These are phyloP conservation scores for Sapria himalayana DNA, from an alignment of 345 rosid genomes.

Conservation along the genomic window DNA sequence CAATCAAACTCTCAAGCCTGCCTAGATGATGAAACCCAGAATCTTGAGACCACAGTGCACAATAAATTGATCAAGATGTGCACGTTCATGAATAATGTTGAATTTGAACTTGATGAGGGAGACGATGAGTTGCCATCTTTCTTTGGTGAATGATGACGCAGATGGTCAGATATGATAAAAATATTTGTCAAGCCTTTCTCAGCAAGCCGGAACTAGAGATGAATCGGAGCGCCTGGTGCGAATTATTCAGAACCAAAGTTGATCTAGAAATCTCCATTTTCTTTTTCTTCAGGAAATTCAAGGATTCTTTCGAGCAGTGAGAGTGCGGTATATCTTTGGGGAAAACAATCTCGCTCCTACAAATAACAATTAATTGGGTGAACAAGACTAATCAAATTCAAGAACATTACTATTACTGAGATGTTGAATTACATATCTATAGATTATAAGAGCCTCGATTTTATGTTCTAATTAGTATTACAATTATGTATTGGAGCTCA, in stretches of 20 bases:
- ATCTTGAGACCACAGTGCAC: no score
- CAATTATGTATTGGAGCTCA: background rate
- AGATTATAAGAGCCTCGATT: background rate
- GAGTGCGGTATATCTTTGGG: slow-evolving; percentile 53
- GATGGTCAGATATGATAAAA: no score
- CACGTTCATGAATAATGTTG: no score
- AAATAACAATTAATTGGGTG: background rate
- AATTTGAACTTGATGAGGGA: no score
- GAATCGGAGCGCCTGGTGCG: slow-evolving; percentile 67
- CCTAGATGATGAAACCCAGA: no score
- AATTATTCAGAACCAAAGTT: slow-evolving; percentile 42
- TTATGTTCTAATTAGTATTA: background rate
- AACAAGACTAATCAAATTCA: background rate
- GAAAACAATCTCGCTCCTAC: slow-evolving; percentile 52
- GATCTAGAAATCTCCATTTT: slow-evolving; percentile 65
- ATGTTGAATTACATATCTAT: background rate
- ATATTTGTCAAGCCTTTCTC: slow-evolving; percentile 13
- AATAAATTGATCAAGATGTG: no score
- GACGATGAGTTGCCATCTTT: no score
- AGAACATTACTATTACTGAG: background rate
- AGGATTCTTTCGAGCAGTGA: slow-evolving; percentile 37
- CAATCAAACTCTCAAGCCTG: no score
- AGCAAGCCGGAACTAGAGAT: slow-evolving; percentile 29
- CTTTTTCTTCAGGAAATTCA: slow-evolving; percentile 71
- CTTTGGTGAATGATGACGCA: no score